Evolutionary conservation across 2,329 filamentous ascomycete species (phyloP).

Genomic region (Apiospora aurea): DNA sequence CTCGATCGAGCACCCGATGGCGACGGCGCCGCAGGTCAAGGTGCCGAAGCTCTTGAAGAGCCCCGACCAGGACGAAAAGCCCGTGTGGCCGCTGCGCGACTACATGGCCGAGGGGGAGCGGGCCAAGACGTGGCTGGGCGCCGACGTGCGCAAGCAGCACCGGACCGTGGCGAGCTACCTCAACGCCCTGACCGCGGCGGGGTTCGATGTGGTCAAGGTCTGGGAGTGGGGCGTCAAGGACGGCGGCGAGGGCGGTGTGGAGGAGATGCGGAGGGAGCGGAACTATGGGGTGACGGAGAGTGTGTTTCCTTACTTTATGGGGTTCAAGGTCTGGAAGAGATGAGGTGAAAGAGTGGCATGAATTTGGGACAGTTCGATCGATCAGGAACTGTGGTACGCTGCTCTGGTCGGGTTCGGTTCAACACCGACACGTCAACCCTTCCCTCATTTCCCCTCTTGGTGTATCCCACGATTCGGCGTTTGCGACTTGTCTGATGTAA

Average conservation of each 20-base stretch:
- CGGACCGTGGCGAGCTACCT: constrained; percentile 52
- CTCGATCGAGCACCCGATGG: constrained; percentile 56
- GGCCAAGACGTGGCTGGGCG: constrained; percentile 50
- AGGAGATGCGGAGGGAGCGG: neutral
- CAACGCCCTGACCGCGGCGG: constrained; percentile 43
- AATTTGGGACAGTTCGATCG: too few relatives aligned
- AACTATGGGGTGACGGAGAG: neutral
- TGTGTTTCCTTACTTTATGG: constrained; percentile 9
- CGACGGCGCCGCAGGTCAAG: constrained; percentile 41
- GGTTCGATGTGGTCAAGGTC: constrained; percentile 48
- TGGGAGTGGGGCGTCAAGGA: constrained; percentile 44
- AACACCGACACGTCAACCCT: too few relatives aligned
- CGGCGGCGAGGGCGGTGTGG: neutral
- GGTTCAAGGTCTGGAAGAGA: constrained; percentile 14
- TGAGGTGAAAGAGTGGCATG: too few relatives aligned
- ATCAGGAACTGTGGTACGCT: too few relatives aligned
- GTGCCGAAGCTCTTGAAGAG: neutral
- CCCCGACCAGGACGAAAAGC: constrained; percentile 44
- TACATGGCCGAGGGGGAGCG: constrained; percentile 52
- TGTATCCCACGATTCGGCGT: too few relatives aligned
- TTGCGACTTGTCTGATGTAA: too few relatives aligned
- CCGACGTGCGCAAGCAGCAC: constrained; percentile 54
- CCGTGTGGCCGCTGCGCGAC: constrained; percentile 50
- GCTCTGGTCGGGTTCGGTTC: neutral
- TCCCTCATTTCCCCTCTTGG: too few relatives aligned